These are phyloP conservation scores for Fusarium nodosum DNA, from an alignment of 2,329 filamentous ascomycete species.

Conservation along the genomic window DNA sequence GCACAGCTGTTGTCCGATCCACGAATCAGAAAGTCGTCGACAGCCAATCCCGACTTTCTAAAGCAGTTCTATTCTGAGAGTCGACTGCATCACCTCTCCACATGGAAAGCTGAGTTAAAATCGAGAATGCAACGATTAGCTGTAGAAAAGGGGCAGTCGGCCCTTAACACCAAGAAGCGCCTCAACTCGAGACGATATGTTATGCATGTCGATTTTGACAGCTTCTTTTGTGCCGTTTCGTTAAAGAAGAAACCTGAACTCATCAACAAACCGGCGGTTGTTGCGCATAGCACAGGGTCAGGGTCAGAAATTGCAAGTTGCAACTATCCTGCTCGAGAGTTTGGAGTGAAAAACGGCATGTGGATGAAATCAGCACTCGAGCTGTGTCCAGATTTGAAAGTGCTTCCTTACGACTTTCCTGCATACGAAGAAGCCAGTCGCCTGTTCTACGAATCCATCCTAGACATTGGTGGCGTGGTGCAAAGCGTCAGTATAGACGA, in stretches of 20 bases:
- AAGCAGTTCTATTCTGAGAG: constrained; percentile 97
- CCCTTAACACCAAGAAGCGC: constrained; percentile 63
- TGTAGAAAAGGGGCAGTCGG: constrained; percentile 71
- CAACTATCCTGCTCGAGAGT: constrained; percentile 90
- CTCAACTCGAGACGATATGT: constrained; percentile 82
- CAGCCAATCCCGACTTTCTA: constrained; percentile 92
- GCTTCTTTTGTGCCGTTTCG: constrained; percentile 97
- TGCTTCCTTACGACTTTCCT: constrained; percentile 95
- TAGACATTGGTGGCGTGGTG: constrained; percentile 83
- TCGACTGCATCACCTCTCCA: constrained; percentile 91
- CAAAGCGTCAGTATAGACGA: constrained; percentile 99
- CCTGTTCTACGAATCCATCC: constrained; percentile 86
- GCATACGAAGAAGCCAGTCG: constrained; percentile 93
- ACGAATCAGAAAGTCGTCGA: constrained; percentile 86
- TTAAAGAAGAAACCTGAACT: constrained; percentile 81
- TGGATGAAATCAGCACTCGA: constrained; percentile 96
- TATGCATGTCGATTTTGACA: constrained; percentile 97
- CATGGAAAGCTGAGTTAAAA: constrained; percentile 97
- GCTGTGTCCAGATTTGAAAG: constrained; percentile 85
- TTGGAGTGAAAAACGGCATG: constrained; percentile 97
- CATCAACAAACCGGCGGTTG: constrained; percentile 83
- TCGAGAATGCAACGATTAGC: constrained; percentile 86
- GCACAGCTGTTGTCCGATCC: constrained; percentile 86
- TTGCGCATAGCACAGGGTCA: constrained; percentile 87
- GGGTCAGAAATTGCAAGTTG: constrained; percentile 98